Evolutionary conservation across 2,329 filamentous ascomycete species (phyloP).

Genomic region (Torrubiellomyces zombiae): DNA sequence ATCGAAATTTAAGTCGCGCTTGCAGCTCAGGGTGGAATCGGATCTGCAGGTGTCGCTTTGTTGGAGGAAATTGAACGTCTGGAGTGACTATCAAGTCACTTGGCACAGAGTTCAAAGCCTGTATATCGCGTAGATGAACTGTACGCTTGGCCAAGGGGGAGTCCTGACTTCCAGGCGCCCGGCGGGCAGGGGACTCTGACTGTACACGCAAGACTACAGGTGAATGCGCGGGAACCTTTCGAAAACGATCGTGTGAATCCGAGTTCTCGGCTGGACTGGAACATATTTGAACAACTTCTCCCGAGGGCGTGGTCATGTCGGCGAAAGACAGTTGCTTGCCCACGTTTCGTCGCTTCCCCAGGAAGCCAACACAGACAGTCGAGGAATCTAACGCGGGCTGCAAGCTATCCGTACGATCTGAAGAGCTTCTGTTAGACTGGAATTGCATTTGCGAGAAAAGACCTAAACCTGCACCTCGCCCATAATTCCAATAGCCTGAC

Average conservation of each 20-base stretch:
- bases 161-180: conserved; percentile 7
- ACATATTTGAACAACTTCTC: conserved; percentile 28
- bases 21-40: conserved; percentile 54
- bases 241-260: conserved; percentile 24
- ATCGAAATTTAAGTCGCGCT: conserved; percentile 54
- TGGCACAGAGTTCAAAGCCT: conserved; percentile 17
- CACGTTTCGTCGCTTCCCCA: conserved; percentile 51
- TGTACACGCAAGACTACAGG: conserved; percentile 32
- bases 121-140: conserved; percentile 43
- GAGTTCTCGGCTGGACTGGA: conserved; percentile 20
- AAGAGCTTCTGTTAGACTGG: too few species aligned
- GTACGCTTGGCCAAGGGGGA: conserved; percentile 28
- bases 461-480: too few species aligned
- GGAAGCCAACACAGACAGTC: conserved; percentile 37
- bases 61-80: conserved; percentile 55
- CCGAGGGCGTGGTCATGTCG: conserved; percentile 25
- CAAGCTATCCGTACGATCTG: too few species aligned
- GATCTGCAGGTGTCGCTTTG: conserved; percentile 70
- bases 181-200: conserved; percentile 10
- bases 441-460: too few species aligned
- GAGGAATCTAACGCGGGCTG: too few species aligned
- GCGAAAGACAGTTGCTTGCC: conserved; percentile 57
- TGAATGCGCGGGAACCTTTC: conserved; percentile 29
- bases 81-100: conserved; percentile 60
- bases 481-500: too few species aligned